Evolutionary conservation across 2,329 filamentous ascomycete genomes (phyloP), one percentile per base, ranked within the genome.

Genomic region (Periconia sp.): DNA sequence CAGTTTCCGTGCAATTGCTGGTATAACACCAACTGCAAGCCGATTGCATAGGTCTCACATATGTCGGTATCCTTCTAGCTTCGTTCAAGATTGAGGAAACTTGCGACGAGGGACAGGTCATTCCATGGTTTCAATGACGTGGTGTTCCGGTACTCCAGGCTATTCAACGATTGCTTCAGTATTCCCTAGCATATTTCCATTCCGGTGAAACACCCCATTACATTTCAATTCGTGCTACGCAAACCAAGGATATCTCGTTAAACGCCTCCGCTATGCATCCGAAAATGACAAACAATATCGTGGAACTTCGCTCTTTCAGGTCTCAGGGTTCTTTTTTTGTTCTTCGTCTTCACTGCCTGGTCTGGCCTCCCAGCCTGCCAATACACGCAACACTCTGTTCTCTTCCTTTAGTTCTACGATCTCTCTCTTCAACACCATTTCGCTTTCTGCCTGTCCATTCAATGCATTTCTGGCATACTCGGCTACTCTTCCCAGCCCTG

Each of bases 361-460:
- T 45, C 55, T 66, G 45, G 74, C 71, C 52, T 79, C 76, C 77
- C 78, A 80, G 3, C 78, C 77, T 1, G 70, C 77, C 61, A 78
- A 68, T 27, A 68, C 55, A 47, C 79, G 70, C 59, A 81, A 59
- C 30, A 79, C 68, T 42, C 75, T 63, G 56, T 81, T 81, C 66
- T 81, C 79, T 58, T 78, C 75, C 56, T 75, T 79, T 51, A 81
- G 53, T 27, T 69, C 75, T 42, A 71, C 72, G 3, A 78, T 66
- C 56, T 72, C 72, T 33, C 69, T 66, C 54, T 70, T 65, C 50
- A 74, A 71, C 6, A 69, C 71, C 55, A 71, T 56, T 44, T 72
- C 70, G 1, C 55, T 64, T 31, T 78, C 74, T 2, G 68, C 71
- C 55, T 75, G 67, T 30, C 63, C 64, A 57, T 69, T 70, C 37